Percentiles rank a stretch among this genome's conserved stretches.
phyloP scores from a whole-genome alignment of 345 rosid species.

The Hevea brasiliensis region DNA sequence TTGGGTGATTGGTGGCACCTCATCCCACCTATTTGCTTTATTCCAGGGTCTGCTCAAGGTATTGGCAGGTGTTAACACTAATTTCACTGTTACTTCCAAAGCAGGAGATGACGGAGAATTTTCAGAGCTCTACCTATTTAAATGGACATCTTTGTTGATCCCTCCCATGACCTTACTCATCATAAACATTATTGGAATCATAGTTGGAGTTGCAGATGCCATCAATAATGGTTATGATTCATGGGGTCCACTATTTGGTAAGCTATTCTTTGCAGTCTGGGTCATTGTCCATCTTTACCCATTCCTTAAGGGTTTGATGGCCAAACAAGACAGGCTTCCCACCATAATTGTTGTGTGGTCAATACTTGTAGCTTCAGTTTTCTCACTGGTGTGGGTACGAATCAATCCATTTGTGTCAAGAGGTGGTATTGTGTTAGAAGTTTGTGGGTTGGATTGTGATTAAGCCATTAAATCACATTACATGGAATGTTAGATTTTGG shows the following conservation, averaged over 20 bases:
- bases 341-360: constrained; percentile 68
- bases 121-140: constrained; percentile 62
- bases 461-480: constrained; percentile 19
- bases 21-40: constrained; percentile 64
- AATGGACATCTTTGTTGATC: constrained; percentile 62
- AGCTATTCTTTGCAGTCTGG: constrained; percentile 59
- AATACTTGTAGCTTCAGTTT: constrained; percentile 57
- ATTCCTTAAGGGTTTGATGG: constrained; percentile 60
- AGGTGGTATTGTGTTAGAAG: constrained; percentile 50
- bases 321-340: constrained; percentile 59
- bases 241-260: constrained; percentile 70
- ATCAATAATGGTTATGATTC: constrained; percentile 65
- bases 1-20: constrained; percentile 72
- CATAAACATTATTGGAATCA: constrained; percentile 54
- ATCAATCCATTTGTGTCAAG: constrained; percentile 50
- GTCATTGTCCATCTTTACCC: constrained; percentile 66
- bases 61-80: constrained; percentile 62
- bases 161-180: constrained; percentile 59
- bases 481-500: background rate
- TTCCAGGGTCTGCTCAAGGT: constrained; percentile 74
- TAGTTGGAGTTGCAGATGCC: constrained; percentile 61
- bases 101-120: constrained; percentile 62
- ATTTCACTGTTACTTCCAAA: constrained; percentile 66
- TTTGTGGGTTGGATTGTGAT: constrained; percentile 56
- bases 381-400: constrained; percentile 65